Evolutionary conservation across 2,329 filamentous ascomycete genomes (phyloP).

Genomic region (Zasmidium cellare): DNA sequence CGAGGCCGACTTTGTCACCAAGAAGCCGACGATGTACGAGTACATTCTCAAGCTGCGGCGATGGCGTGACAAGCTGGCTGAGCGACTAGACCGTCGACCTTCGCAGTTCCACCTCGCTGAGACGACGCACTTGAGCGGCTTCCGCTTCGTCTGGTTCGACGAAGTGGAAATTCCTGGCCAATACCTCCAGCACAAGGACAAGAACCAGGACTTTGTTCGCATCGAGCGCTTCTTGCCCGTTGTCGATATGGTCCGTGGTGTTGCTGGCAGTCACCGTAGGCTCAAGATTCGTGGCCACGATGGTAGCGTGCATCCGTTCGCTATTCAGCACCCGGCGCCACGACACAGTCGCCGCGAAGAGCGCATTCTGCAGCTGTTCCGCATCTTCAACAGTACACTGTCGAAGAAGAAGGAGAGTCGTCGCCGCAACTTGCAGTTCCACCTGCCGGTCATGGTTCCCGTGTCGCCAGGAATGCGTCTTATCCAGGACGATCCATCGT

Average conservation of each 20-base stretch:
- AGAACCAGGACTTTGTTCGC: constrained; percentile 97
- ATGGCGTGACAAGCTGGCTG: constrained; percentile 97
- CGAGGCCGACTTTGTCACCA: constrained; percentile 91
- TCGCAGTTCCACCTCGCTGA: constrained; percentile 74
- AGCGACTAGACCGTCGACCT: constrained; percentile 86
- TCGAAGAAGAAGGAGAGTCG: constrained; percentile 92
- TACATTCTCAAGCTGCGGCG: constrained; percentile 96
- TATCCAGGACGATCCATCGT: constrained; percentile 92
- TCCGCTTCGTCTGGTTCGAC: constrained; percentile 96
- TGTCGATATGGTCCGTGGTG: constrained; percentile 87
- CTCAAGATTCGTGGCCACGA: constrained; percentile 97
- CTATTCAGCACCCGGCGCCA: constrained; percentile 92
- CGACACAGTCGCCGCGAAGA: constrained; percentile 92
- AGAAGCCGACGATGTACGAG: constrained; percentile 96
- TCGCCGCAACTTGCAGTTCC: constrained; percentile 91
- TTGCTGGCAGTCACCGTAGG: constrained; percentile 86
- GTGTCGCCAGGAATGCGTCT: constrained; percentile 92
- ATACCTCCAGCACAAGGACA: constrained; percentile 95
- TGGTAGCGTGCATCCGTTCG: constrained; percentile 94
- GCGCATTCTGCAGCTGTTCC: constrained; percentile 91
- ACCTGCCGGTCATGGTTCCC: constrained; percentile 91
- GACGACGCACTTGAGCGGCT: constrained; percentile 90
- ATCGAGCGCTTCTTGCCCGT: constrained; percentile 96
- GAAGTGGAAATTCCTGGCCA: constrained; percentile 97
- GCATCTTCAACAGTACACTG: constrained; percentile 92